These are phyloP conservation scores for Jaminaea rosea DNA, from an alignment of 1,284 basidiomycete genomes.

Conservation along the genomic window DNA sequence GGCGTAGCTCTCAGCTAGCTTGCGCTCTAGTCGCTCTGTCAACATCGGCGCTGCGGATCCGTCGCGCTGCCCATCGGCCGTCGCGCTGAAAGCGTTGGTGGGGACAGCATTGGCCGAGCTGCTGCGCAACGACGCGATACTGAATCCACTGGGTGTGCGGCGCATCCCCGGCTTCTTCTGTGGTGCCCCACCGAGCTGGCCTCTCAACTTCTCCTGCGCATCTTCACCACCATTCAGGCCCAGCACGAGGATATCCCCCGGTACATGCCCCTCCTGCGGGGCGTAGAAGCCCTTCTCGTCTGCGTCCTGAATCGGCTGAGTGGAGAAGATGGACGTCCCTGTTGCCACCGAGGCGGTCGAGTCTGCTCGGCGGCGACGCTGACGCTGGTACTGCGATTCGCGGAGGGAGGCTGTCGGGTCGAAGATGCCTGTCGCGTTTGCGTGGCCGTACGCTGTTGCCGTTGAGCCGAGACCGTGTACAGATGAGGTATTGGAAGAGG, in stretches of 20 bases:
- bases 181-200: no score
- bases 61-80: no score
- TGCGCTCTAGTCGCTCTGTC: conserved; percentile 1
- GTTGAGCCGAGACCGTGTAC: not conserved
- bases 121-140: no score
- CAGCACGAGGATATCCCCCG: not conserved
- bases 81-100: no score
- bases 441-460: conserved; percentile 1
- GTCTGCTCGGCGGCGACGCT: not conserved
- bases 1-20: not conserved
- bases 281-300: not conserved
- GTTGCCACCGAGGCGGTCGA: conserved; percentile 1
- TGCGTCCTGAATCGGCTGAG: not conserved
- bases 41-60: not conserved
- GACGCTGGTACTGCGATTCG: not conserved
- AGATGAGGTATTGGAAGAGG: not conserved
- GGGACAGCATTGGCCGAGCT: no score
- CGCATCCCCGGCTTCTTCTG: no score
- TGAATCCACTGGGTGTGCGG: no score
- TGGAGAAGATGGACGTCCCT: not conserved
- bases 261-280: not conserved
- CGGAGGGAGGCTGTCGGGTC: conserved; percentile 4
- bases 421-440: not conserved
- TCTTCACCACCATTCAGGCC: not conserved
- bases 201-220: not conserved